Evolutionary conservation across 768 basidiomycete species (phyloP), one percentile per base, ranked within the genome.

Genomic region (Kwoniella mangroviensis): DNA sequence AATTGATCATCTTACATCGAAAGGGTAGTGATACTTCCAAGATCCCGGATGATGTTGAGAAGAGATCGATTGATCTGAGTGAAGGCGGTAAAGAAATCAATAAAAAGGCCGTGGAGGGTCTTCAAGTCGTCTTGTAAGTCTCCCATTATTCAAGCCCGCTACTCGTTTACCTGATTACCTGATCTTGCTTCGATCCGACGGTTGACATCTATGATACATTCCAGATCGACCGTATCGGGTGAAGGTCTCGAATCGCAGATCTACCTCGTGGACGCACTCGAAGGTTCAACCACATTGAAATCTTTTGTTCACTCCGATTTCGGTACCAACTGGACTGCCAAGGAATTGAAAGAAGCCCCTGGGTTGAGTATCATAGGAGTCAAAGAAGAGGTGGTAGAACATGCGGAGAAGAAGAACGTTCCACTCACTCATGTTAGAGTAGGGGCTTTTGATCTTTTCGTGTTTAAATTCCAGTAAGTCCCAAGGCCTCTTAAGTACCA

Each of bases 51-150:
- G 54, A 40, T 22, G 54, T 65, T 9, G 64, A 70, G 15, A 60
- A 63, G 15, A 58, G 64, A 34, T 12, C 58, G 4, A 22, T 69
- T 11, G 49, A 69, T 12, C 40, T 69, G 22, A 59, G 52, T 42
- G 40, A 54, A 17, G 21, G 28, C 7, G 61, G 61, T n/a, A n/a
- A 49, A n/a, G 41, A 57, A 15, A 13, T 53, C 19, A 55, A 55
- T 22, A 26, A 51, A 13, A 69, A 63, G 24, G 56, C 68, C 10
- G 62, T 69, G 7, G 68, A 64, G 43, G 68, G 54, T 6, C n/a
- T 69, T 7, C 61, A 69, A 24, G 60, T 56, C 5, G 41, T 69
- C 4, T 34, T 69, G 68, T 69, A 42, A 63, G 68, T 69, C 21
- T 17, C n/a, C 52, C 52, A n/a, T 53, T n/a, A 6, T 22, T 17